Conservation (phyloP, 2,329 filamentous ascomycete genomes). For the Thyridium curvatum region DNA sequence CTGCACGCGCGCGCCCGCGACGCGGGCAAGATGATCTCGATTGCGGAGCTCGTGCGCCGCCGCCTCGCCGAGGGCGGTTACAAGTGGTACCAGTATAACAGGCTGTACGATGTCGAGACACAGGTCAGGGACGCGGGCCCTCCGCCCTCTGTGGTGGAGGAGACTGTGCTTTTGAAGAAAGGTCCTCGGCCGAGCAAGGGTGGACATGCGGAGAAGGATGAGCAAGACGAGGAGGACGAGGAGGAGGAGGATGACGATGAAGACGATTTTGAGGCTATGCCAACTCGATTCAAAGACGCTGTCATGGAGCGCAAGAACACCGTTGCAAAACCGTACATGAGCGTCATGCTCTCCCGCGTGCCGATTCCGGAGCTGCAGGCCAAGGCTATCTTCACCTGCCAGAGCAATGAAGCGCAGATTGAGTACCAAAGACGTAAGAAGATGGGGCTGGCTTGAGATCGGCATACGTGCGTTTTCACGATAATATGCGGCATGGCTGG, state of each 20-base stretch:
- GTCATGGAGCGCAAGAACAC: constrained; percentile 38
- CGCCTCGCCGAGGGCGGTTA: constrained; percentile 40
- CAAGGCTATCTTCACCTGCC: constrained; percentile 38
- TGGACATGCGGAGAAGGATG: constrained; percentile 11
- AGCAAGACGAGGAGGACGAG: constrained; percentile 14
- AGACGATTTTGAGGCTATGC: constrained; percentile 51
- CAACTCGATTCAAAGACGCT: constrained; percentile 49
- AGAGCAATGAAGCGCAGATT: constrained; percentile 30
- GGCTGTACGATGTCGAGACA: constrained; percentile 40
- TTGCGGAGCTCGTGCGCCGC: constrained; percentile 60
- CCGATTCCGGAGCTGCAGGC: constrained; percentile 49
- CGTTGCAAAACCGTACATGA: constrained; percentile 45
- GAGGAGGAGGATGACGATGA: constrained; percentile 24
- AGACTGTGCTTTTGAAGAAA: constrained; percentile 28
- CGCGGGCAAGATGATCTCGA: constrained; percentile 60
- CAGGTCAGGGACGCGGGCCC: constrained; percentile 18
- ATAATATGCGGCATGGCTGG: not conserved
- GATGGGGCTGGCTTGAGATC: constrained; percentile 9
- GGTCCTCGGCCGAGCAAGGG: constrained; percentile 12
- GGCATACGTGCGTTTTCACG: too few species aligned
- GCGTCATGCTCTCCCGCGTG: constrained; percentile 49
- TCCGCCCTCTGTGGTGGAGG: constrained; percentile 25
- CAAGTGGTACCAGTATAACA: constrained; percentile 52
- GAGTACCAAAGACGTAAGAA: constrained; percentile 17
- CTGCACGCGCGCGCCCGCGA: constrained; percentile 44